Percentiles rank a stretch among this genome's conserved stretches.
Evolutionary conservation across 2,329 filamentous ascomycete genomes (phyloP).

Genomic region (Fusarium sp.): DNA sequence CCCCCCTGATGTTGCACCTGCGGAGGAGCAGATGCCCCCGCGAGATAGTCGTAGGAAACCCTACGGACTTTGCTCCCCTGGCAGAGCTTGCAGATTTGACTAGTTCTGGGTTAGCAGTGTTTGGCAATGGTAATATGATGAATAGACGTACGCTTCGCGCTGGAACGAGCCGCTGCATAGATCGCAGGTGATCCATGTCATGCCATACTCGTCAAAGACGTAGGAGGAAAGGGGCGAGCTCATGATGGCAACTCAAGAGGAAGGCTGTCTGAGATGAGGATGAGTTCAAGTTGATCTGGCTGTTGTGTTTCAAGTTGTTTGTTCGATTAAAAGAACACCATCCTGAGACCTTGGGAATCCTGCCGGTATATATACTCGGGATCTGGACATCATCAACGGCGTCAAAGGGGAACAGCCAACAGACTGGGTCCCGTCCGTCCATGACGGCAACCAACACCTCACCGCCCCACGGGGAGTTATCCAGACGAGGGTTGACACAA

Average conservation of each 20-base stretch:
- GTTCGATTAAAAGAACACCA: constrained; percentile 1
- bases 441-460: constrained; percentile 21
- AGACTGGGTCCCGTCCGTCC: constrained; percentile 8
- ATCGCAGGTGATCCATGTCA: constrained; percentile 44
- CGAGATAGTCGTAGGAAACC: constrained; percentile 39
- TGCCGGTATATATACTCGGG: constrained; percentile 36
- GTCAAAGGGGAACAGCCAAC: constrained; percentile 12
- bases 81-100: constrained; percentile 35
- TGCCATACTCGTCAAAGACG: constrained; percentile 38
- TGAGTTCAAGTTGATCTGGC: neutral
- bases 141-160: constrained; percentile 29
- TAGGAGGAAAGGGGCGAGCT: constrained; percentile 25
- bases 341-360: constrained; percentile 2
- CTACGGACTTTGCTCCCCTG: constrained; percentile 39
- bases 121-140: neutral
- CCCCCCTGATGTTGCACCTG: constrained; percentile 19
- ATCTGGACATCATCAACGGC: constrained; percentile 3
- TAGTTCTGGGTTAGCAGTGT: constrained; percentile 1
- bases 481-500: constrained; percentile 10
- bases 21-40: constrained; percentile 13
- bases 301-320: neutral
- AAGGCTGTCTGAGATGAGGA: neutral
- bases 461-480: constrained; percentile 21
- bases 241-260: constrained; percentile 15
- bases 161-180: constrained; percentile 41